These are phyloP conservation scores for Sporobolomyces roseus DNA, from an alignment of 768 basidiomycete genomes.

Conservation along the genomic window DNA sequence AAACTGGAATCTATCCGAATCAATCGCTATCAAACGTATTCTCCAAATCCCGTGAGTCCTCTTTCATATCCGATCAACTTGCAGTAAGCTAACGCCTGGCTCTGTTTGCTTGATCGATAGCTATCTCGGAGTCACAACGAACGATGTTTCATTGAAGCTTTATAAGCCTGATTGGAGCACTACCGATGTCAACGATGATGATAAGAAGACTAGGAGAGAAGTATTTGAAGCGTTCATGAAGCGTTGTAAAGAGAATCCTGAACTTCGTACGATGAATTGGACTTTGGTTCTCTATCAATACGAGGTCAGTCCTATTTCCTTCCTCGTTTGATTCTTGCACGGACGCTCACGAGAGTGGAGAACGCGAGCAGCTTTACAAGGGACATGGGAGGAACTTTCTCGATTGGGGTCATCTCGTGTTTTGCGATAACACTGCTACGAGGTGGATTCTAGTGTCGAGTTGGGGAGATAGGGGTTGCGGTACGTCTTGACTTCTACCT, in stretches of 20 bases:
- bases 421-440: neutral
- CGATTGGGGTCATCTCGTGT: neutral
- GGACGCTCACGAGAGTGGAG: no score
- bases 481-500: neutral
- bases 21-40: neutral
- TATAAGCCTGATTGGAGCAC: neutral
- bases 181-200: neutral
- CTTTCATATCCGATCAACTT: neutral
- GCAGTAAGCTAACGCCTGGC: no score
- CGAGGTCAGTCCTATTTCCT: neutral
- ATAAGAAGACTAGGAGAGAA: neutral
- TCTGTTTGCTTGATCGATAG: no score
- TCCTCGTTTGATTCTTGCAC: no score
- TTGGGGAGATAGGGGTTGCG: neutral
- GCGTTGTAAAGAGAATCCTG: neutral
- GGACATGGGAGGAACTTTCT: neutral
- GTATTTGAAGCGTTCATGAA: neutral
- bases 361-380: no score
- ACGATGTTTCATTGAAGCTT: neutral
- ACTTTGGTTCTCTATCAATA: neutral
- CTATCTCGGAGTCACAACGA: neutral
- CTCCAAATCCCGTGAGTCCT: neutral
- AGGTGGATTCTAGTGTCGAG: neutral
- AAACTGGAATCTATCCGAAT: neutral
- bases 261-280: neutral